phyloP scores from a whole-genome alignment of 805 yeast genomes.

The Yarrowia divulgata region DNA sequence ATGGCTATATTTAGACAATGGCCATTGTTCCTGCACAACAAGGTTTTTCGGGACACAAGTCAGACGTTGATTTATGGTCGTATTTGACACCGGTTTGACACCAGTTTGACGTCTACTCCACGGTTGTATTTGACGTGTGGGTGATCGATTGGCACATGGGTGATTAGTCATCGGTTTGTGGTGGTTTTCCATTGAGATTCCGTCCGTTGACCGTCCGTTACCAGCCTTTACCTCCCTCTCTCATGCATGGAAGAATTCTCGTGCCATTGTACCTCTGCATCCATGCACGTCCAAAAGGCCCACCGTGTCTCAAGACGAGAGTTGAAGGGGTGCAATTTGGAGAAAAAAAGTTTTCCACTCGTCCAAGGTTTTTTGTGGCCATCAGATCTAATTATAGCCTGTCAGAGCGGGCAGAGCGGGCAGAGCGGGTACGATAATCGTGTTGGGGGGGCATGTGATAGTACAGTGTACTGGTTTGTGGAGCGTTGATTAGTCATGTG shows the following conservation, averaged over 20 bases:
- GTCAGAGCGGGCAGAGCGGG: no score
- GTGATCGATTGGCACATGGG: neutral
- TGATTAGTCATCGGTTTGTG: no score
- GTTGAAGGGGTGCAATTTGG: no score
- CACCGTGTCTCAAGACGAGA: slow-evolving; percentile 21
- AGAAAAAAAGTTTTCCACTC: no score
- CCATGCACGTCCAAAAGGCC: slow-evolving; percentile 17
- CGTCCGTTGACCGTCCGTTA: no score
- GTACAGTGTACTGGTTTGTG: no score
- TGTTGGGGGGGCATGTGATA: slow-evolving; percentile 4
- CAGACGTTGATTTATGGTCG: neutral
- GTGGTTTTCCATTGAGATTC: no score
- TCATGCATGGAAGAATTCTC: slow-evolving; percentile 7
- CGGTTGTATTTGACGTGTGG: no score
- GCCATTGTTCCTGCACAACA: slow-evolving; percentile 8
- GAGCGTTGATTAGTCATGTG: no score
- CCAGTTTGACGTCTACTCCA: no score
- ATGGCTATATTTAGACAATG: slow-evolving; percentile 36
- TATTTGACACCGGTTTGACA: neutral
- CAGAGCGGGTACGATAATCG: no score
- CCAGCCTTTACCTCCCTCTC: neutral
- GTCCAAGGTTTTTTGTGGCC: neutral
- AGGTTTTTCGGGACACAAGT: no score
- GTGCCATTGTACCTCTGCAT: neutral
- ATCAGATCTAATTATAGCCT: slow-evolving; percentile 14